Evolutionary conservation across 192 early-diverging fungal species (phyloP).

Genomic region (Backusella parvicylindrica): DNA sequence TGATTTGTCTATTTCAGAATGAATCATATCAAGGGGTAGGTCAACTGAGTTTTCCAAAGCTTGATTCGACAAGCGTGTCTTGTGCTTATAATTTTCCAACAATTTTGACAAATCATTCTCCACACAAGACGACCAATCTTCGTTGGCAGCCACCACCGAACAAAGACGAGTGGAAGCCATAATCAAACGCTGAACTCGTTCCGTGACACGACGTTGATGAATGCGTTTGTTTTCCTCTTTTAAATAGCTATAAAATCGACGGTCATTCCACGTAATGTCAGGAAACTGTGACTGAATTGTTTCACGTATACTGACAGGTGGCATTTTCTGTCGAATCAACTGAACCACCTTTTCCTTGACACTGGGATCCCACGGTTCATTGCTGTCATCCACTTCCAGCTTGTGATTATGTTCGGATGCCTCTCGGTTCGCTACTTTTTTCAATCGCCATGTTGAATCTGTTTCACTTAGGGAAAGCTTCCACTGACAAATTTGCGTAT

Average conservation of each 20-base stretch:
- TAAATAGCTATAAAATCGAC: conserved; percentile 54
- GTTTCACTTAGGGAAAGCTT: conserved; percentile 43
- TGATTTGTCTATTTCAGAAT: conserved; percentile 3
- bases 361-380: conserved; percentile 36
- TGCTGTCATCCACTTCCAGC: conserved; percentile 33
- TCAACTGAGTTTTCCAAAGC: not conserved
- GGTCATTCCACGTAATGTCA: conserved; percentile 51
- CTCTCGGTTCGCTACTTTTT: conserved; percentile 43
- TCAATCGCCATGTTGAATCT: conserved; percentile 42
- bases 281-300: conserved; percentile 51
- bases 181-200: conserved; percentile 40
- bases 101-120: conserved; percentile 16
- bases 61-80: conserved; percentile 3
- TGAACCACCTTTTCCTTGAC: conserved; percentile 41
- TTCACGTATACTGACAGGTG: conserved; percentile 35
- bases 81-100: conserved; percentile 9
- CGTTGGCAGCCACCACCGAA: conserved; percentile 32
- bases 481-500: conserved; percentile 49
- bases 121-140: conserved; percentile 28
- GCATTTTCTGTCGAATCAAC: conserved; percentile 36
- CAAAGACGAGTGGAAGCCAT: conserved; percentile 44
- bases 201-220: conserved; percentile 40
- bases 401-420: conserved; percentile 46
- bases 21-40: conserved; percentile 1
- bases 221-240: conserved; percentile 51